phyloP scores from a whole-genome alignment of 176 grass and related monocot species.

The Aegilops bicornis region DNA sequence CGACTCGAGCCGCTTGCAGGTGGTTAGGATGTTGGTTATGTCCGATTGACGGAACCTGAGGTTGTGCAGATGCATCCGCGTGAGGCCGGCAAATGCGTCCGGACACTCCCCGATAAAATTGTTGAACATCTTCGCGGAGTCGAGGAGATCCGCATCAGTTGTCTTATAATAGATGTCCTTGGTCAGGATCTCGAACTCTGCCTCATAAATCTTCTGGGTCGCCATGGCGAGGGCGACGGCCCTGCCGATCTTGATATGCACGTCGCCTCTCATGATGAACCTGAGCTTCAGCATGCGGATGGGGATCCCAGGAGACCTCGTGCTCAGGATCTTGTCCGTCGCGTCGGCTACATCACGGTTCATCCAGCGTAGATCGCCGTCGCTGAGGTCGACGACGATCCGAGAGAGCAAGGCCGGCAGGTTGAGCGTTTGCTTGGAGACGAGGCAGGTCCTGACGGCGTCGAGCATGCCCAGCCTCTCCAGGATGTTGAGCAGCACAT shows the following conservation, averaged over 20 bases:
- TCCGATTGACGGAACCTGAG: not conserved
- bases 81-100: not conserved
- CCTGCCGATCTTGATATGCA: no score
- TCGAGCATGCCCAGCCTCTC: not conserved
- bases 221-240: no score
- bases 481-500: not conserved
- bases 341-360: not conserved
- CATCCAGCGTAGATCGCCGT: fast-evolving
- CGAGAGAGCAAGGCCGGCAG: not conserved
- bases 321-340: not conserved
- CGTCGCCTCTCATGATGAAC: not conserved
- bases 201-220: not conserved
- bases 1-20: not conserved
- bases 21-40: not conserved
- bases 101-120: not conserved
- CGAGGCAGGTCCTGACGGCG: not conserved
- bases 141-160: no score
- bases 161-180: not conserved
- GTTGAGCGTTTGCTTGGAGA: not conserved
- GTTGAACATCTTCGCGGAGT: not conserved
- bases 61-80: not conserved
- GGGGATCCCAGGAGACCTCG: not conserved
- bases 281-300: not conserved
- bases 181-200: not conserved
- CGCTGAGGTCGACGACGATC: not conserved